These are phyloP conservation scores for Henckelia pumila DNA, from an alignment of 257 asterid species.

Conservation along the genomic window DNA sequence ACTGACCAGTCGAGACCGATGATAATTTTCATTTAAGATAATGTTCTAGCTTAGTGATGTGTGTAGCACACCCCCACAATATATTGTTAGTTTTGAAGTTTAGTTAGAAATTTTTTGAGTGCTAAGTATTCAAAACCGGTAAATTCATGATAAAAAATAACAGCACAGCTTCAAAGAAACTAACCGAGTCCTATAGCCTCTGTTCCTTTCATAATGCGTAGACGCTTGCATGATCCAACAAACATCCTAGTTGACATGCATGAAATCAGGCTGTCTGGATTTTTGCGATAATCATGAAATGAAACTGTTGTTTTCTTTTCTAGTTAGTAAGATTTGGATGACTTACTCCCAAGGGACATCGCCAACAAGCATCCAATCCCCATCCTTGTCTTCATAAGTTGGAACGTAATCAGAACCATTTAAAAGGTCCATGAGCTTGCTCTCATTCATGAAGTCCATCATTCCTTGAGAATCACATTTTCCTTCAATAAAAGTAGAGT, in stretches of 20 bases:
- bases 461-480: conserved; percentile 60
- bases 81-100: background rate
- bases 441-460: conserved; percentile 76
- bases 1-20: background rate
- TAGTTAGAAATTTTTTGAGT: no score
- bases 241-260: conserved; percentile 42
- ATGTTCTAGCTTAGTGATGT: background rate
- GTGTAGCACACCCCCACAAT: background rate
- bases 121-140: background rate
- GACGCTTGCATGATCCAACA: conserved; percentile 63
- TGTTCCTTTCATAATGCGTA: conserved; percentile 62
- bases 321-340: background rate
- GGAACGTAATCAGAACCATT: conserved; percentile 74
- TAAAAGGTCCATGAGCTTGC: conserved; percentile 63
- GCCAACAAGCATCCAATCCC: conserved; percentile 87
- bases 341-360: conserved; percentile 90
- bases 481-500: conserved; percentile 35
- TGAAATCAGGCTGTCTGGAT: background rate
- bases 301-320: background rate
- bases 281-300: conserved; percentile 7
- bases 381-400: conserved; percentile 78
- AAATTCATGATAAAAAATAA: background rate
- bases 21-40: background rate
- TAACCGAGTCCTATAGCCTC: conserved; percentile 66
- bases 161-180: conserved; percentile 20